Evolutionary conservation across 306 rosid genomes (phyloP).

Genomic region (Trichosanthes cucumerina): DNA sequence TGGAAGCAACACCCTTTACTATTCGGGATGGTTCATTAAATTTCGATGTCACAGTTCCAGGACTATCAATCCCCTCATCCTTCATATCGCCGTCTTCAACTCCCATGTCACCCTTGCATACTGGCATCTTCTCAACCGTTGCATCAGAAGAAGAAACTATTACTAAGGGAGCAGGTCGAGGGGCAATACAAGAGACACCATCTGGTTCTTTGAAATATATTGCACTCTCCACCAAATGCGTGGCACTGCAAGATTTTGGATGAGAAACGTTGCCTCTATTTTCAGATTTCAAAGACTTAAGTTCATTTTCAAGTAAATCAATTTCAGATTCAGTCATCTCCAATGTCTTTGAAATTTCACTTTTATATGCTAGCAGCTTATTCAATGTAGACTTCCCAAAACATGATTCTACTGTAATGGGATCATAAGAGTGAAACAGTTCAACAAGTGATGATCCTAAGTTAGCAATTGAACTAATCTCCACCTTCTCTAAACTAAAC

Average conservation of each 20-base stretch:
- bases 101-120: constrained; percentile 24
- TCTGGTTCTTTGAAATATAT: constrained; percentile 30
- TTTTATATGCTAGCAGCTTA: constrained; percentile 70
- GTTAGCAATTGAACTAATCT: constrained; percentile 34
- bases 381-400: constrained; percentile 45
- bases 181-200: constrained; percentile 23
- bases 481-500: constrained; percentile 64
- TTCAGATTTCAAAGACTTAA: constrained; percentile 46
- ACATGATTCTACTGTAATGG: constrained; percentile 38
- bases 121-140: constrained; percentile 31
- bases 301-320: constrained; percentile 78
- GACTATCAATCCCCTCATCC: constrained; percentile 79
- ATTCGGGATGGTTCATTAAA: constrained; percentile 54
- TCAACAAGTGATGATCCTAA: constrained; percentile 49
- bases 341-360: constrained; percentile 74
- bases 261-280: constrained; percentile 21
- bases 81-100: constrained; percentile 26
- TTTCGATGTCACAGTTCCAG: constrained; percentile 82
- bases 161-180: constrained; percentile 39
- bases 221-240: constrained; percentile 20
- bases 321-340: constrained; percentile 86
- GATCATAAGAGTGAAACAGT: constrained; percentile 59
- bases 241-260: constrained; percentile 46
- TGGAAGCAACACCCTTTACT: constrained; percentile 31
- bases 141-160: constrained; percentile 33